Base-by-base conservation (phyloP, 768 basidiomycete species). In the Russula ochroleuca region DNA sequence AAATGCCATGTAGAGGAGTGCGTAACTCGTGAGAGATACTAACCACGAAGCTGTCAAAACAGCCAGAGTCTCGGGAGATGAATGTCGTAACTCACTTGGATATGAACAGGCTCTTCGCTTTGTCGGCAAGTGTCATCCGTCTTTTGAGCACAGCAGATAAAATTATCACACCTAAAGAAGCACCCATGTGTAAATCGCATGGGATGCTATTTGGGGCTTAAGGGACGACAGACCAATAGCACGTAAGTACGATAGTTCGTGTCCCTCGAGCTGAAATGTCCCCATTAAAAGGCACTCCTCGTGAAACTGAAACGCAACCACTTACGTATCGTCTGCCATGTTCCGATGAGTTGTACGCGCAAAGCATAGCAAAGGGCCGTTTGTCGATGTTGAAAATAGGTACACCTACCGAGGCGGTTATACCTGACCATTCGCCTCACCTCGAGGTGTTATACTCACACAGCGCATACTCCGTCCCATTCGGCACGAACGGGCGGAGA, bases 351-450 rank as follows among this genome's bases (percentile, higher is more conserved):
- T 94, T 97, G 74, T 94, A 96, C 6, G 92, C 93, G 68, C 92
- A 94, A 21, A 98, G 79, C 70, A 97, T 73, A 8, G 92, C 92
- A 69, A 97, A 96, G 13, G 94, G 92, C 56, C 88, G 83, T 75
- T 93, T 91, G 76, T 96, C 92, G 57, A 96, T 85, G 68, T 95
- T 94, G 73, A 91, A 95, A 55, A 96, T 88, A 7, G 94, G 94
- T 7, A 96, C 94, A 61, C 86, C 92, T 92, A 66, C 43, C 37
- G 15, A 41, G 35, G 59, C 9, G 57, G 37, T 62, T 59, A 38
- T 41, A 69, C 59, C 43, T 43, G 35, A 59, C n/a, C 8, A 7
- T 45, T 47, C 35, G 11, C 38, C 23, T 23, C 47, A 5, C 28
- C 40, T 38, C 25, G 19, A 21, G n/a, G 21, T 23, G 28, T 9